phyloP scores from a whole-genome alignment of 2,329 filamentous ascomycete genomes.

The Magnaporthiopsis rhizophila region DNA sequence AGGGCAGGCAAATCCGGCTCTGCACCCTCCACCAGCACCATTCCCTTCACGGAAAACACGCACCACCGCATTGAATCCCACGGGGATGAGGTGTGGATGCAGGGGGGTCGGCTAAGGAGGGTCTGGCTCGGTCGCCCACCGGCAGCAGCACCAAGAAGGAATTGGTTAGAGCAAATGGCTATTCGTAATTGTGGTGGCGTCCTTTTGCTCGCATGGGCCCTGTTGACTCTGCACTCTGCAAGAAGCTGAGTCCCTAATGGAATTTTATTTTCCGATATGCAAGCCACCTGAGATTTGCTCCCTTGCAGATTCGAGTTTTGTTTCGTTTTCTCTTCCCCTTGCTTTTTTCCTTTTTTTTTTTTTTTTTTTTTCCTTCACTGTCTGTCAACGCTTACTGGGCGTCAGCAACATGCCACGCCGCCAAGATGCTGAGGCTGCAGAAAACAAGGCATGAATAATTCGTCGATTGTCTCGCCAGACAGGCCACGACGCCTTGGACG shows the following conservation, averaged over 20 bases:
- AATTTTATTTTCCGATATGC: not conserved
- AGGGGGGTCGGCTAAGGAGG: conserved; percentile 1
- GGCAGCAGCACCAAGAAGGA: not conserved
- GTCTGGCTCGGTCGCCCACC: not conserved
- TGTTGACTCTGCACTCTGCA: not conserved
- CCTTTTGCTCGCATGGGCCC: too few species aligned
- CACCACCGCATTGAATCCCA: not conserved
- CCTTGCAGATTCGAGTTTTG: too few species aligned
- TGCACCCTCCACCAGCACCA: not conserved
- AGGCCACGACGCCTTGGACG: not conserved
- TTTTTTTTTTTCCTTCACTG: not conserved
- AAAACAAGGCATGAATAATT: too few species aligned
- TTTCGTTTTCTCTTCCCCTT: too few species aligned
- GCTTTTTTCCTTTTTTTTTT: too few species aligned
- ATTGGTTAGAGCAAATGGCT: not conserved
- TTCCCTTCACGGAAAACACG: not conserved
- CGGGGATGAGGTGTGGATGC: not conserved
- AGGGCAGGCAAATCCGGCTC: not conserved
- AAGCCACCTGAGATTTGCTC: not conserved
- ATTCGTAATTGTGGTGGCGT: not conserved
- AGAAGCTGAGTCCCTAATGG: not conserved
- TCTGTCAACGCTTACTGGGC: not conserved
- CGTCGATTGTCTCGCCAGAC: too few species aligned
- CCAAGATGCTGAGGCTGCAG: not conserved
- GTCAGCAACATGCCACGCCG: not conserved